Base-by-base conservation (phyloP, 208 protist genomes). In the Wallacemonas rigidus region DNA sequence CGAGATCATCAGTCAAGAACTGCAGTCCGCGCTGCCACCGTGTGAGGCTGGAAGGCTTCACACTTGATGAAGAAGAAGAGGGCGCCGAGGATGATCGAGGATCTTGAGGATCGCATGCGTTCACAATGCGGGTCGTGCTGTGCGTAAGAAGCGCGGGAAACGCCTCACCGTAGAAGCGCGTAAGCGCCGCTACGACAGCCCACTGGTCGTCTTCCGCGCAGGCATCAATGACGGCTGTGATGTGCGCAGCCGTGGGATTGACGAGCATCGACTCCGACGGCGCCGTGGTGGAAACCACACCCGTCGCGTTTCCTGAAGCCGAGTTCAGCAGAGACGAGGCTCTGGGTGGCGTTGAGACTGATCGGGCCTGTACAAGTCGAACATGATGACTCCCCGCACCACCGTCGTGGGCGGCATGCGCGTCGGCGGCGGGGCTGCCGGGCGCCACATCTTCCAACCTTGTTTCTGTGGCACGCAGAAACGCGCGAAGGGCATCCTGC, bases 401-500 rank as follows among this genome's bases (percentile, higher is more conserved):
- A 26, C 26, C 26, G 26, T 26, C 26, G 26, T 26, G 26, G 26
- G 26, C 26, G 26, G 26, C 26, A 26, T 26, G 26, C 26, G 26
- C 26, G 26, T 26, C 26, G 26, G 26, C 26, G 26, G 26, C 26
- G 26, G 26, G 26, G 26, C 26, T 26, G 26, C 26, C 26, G 26
- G 26, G 26, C 26, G 26, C 26, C 26, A 0, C 26, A 26, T 26
- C 47, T 17, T 62, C 65, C 53, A 83, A 36, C 14, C 71, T 75
- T 4, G 75, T 55, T 45, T 74, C 73, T n/a, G 82, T 93, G 2
- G 77, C 70, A 38, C 80, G 64, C 15, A 72, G 56, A 76, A 96
- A 96, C 17, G 72, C 79, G 15, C 35, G 45, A 47, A 94, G 65
- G n/a, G 80, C 89, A 36, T 91, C 89, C 68, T 93, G 81, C 89